A percentile compares a stretch with the other conserved stretches of the same genome.
phyloP scores from a whole-genome alignment of 805 yeast genomes.

The Starmerella ratchasimensis region DNA sequence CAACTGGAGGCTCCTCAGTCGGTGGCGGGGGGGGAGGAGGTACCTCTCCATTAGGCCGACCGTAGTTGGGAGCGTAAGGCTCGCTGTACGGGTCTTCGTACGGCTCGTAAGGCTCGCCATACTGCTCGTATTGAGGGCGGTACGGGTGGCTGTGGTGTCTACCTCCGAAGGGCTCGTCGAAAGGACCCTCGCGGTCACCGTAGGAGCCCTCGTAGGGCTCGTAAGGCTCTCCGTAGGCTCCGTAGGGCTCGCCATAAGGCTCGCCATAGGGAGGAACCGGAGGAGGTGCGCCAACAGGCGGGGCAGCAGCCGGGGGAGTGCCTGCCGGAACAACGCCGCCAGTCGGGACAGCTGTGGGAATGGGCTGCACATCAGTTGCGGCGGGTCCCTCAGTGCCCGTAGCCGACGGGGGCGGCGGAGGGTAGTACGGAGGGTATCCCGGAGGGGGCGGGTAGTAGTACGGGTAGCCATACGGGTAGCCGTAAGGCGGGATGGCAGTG shows the following conservation, averaged over 20 bases:
- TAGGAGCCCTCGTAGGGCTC: constrained; percentile 1
- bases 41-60: not conserved
- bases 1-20: not conserved
- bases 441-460: too few species aligned
- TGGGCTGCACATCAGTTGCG: not conserved
- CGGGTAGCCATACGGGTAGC: too few species aligned
- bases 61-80: not conserved
- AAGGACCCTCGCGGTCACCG: not conserved
- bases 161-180: not conserved
- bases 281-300: not conserved
- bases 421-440: too few species aligned
- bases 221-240: constrained; percentile 1
- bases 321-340: not conserved
- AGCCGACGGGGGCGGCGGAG: not conserved
- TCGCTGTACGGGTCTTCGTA: not conserved
- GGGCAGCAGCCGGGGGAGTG: not conserved
- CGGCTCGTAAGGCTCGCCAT: not conserved
- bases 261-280: not conserved
- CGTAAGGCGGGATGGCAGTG: too few species aligned
- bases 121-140: not conserved
- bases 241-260: not conserved
- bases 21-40: not conserved
- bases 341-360: not conserved
- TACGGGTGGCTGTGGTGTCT: not conserved
- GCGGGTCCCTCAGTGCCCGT: not conserved